Conservation (phyloP, 768 basidiomycete species). For the Suillus ampliporus region DNA sequence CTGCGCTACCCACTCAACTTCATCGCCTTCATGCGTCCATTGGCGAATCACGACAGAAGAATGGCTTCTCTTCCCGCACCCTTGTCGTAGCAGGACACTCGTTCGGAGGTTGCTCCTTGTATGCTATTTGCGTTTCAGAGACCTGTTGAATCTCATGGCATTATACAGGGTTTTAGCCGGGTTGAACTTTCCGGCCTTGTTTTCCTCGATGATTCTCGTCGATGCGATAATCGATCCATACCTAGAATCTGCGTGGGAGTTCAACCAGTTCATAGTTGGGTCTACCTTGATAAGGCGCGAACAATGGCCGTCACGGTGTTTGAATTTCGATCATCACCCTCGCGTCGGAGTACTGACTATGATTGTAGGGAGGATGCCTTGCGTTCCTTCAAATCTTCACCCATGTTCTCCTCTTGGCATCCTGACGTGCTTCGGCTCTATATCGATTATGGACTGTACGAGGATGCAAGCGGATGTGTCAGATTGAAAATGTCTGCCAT, state of each 20-base stretch:
- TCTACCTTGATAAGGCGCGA: conserved; percentile 64
- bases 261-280: conserved; percentile 21
- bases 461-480: conserved; percentile 43
- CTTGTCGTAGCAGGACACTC: conserved; percentile 83
- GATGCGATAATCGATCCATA: conserved; percentile 69
- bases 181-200: conserved; percentile 64
- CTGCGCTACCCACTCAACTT: conserved; percentile 57
- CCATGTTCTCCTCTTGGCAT: conserved; percentile 79
- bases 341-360: neutral
- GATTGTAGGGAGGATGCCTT: conserved; percentile 64
- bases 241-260: neutral
- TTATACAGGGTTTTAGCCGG: conserved; percentile 64
- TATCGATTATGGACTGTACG: conserved; percentile 58
- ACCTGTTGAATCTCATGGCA: conserved; percentile 6
- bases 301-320: conserved; percentile 65
- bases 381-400: conserved; percentile 49
- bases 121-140: conserved; percentile 35
- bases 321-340: neutral
- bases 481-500: conserved; percentile 69
- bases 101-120: conserved; percentile 81
- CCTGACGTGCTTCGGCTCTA: conserved; percentile 65
- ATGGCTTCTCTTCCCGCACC: conserved; percentile 58
- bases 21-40: conserved; percentile 49
- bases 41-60: conserved; percentile 44
- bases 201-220: conserved; percentile 72